Evolutionary conservation across 2,329 filamentous ascomycete genomes (phyloP), one percentile per base, ranked within the genome.

Genomic region (Fusarium xylarioides): DNA sequence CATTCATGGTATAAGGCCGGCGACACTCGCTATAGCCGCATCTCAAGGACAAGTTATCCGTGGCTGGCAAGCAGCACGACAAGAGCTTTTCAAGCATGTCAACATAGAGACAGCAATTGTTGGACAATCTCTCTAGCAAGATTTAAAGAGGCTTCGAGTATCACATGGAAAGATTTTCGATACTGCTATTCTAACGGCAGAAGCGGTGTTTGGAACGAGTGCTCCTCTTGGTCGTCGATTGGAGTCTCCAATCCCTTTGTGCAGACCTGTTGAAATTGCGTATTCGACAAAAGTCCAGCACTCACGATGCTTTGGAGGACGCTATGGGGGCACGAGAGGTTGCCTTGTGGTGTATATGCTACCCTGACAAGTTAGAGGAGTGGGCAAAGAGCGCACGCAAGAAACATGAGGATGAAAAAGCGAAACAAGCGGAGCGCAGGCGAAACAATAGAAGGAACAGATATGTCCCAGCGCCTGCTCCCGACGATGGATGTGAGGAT

Each of bases 1-100:
- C 0, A 63, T 68, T 1, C 40, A 63, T 54, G 67, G 67, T 10
- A 60, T 71, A 43, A 21, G 28, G 6, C 67, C 69, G 11, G 18
- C 44, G 2, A 61, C 23, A 40, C 19, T 71, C 4, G 40, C 63
- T 11, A 59, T 63, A 60, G 69, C 67, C 7, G 58, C 23, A 23
- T 34, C 58, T 7, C 10, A 47, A 4, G 42, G 49, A 14, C 35
- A 32, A 15, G 42, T 28, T 4, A 30, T 63, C 7, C 11, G 6
- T 21, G 63, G 63, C 2, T 66, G 63, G 49, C 11, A 63, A 40
- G 37, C 47, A 47, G 15, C 42, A 15, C 63, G 42, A 9, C 5
- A 66, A 37, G 42, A 66, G 35, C 35, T 66, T 16, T 26, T 52
- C 8, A 55, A 56, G 18, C 42, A 63, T 19, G 32, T 55, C 58